Evolutionary conservation across 2,329 filamentous ascomycete genomes (phyloP), one percentile per base, ranked within the genome.

Genomic region (Trichocomaceae sp.): DNA sequence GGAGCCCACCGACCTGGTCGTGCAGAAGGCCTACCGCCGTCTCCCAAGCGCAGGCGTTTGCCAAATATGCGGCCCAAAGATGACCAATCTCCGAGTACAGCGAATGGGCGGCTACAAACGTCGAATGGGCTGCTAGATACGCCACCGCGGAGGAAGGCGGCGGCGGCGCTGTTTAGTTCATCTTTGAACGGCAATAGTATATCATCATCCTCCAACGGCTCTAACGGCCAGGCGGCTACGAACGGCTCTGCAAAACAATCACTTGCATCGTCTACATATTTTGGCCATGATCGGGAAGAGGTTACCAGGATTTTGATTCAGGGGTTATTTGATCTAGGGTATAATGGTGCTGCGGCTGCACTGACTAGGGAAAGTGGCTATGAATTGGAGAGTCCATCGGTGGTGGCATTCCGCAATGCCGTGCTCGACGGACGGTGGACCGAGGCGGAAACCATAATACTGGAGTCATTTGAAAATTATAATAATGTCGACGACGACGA

Each of bases 281-380:
- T 84, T 66, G 91, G 90, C 17, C 92, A 97, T 67, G 83, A 93
- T 67, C 83, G 90, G 67, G 90, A 96, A 76, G 92, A 99, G 74
- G 86, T 97, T 45, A 95, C 92, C 5, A 81, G 93, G 52, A 87
- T 97, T 60, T 73, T 99, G 63, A 93, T 99, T 64, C 93, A 99
- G 72, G 88, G 90, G 35, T 75, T 99, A 60, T 83, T 84, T 22
- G 92, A 96, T 69, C 79, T 99, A 75, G 93, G 93, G 2, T 96
- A 97, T 67, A 78, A 84, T 57, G 77, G 78, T 12, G 88, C 92
- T 12, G 92, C 93, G 22, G 79, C 83, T 45, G 83, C 80, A 58
- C 77, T 99, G 55, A 86, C 83, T 64, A 79, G 81, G 58, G 88
- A 95, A 70, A 97, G 92, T 66, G 91, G 90, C 0, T 95, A 83